These are phyloP conservation scores for Apiotrichum akiyoshidainum DNA, from an alignment of 1,284 basidiomycete species.

Conservation along the genomic window DNA sequence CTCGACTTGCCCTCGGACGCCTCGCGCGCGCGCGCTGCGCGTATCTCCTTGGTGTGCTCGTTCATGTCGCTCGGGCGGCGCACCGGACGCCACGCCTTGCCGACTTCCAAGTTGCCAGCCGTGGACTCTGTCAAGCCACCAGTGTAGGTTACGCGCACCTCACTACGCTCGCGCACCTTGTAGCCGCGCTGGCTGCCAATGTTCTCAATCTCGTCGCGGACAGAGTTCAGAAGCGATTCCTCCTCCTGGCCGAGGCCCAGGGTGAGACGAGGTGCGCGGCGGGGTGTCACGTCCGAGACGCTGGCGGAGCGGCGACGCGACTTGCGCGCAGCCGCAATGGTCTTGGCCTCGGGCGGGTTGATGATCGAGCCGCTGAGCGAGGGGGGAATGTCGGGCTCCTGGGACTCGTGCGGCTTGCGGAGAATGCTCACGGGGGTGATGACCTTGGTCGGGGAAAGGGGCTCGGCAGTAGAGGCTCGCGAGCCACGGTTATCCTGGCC, in stretches of 20 bases:
- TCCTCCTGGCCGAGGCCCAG: slow-evolving; percentile 41
- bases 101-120: slow-evolving; percentile 74
- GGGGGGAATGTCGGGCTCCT: background rate
- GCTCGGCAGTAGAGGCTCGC: too few species aligned
- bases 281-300: slow-evolving; percentile 35
- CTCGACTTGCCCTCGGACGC: slow-evolving; percentile 68
- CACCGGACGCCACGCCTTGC: slow-evolving; percentile 82
- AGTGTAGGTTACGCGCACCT: slow-evolving; percentile 68
- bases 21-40: slow-evolving; percentile 71
- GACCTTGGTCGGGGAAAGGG: slow-evolving; percentile 9
- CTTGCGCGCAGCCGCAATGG: slow-evolving; percentile 19
- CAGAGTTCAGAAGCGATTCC: slow-evolving; percentile 40
- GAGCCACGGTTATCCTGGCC: slow-evolving; percentile 5
- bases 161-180: slow-evolving; percentile 63
- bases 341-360: slow-evolving; percentile 5
- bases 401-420: slow-evolving; percentile 4
- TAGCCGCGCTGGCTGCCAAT: slow-evolving; percentile 55
- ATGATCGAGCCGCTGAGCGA: slow-evolving; percentile 15
- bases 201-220: slow-evolving; percentile 44
- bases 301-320: slow-evolving; percentile 43
- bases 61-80: slow-evolving; percentile 92
- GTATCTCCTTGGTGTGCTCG: slow-evolving; percentile 84
- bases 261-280: slow-evolving; percentile 33
- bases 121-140: slow-evolving; percentile 62
- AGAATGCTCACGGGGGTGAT: slow-evolving; percentile 16